Evolutionary conservation across 345 rosid genomes (phyloP).

Genomic region (Moringa oleifera): DNA sequence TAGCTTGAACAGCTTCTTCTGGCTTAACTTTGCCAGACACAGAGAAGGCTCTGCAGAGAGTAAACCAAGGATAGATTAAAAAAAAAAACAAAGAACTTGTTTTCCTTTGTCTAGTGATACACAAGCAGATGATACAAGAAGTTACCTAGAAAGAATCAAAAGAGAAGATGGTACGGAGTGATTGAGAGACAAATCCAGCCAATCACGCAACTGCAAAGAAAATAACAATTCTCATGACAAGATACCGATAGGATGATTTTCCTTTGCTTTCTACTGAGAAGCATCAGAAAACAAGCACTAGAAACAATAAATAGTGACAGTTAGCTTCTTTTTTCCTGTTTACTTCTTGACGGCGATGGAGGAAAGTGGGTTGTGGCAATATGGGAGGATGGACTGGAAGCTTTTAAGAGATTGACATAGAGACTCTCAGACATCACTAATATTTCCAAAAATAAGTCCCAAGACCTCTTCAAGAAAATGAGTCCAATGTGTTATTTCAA

Average conservation of each 20-base stretch:
- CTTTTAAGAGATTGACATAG: too few relatives aligned
- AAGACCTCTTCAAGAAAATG: too few relatives aligned
- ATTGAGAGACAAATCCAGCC: slow-evolving; percentile 95
- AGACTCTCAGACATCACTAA: too few relatives aligned
- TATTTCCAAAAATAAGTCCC: too few relatives aligned
- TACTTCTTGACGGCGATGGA: too few relatives aligned
- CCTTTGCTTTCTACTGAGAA: neutral
- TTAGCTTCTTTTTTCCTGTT: neutral
- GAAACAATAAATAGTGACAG: neutral
- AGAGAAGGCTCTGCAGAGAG: slow-evolving; percentile 63
- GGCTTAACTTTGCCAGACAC: slow-evolving; percentile 91
- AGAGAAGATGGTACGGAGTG: slow-evolving; percentile 91
- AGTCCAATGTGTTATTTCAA: too few relatives aligned
- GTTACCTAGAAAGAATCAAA: slow-evolving; percentile 85
- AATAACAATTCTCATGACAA: slow-evolving; percentile 12
- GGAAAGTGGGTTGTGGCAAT: too few relatives aligned
- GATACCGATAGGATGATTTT: slow-evolving; percentile 9
- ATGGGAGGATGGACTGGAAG: too few relatives aligned
- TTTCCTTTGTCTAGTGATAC: slow-evolving; percentile 11
- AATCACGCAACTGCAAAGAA: slow-evolving; percentile 66
- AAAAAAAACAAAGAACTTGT: slow-evolving; percentile 1
- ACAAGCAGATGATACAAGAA: slow-evolving; percentile 6
- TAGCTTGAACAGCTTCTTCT: slow-evolving; percentile 98
- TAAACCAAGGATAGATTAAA: too few relatives aligned
- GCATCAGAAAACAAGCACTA: neutral